phyloP scores from a whole-genome alignment of 495 filamentous ascomycete genomes.

The Penicillium goetzii region DNA sequence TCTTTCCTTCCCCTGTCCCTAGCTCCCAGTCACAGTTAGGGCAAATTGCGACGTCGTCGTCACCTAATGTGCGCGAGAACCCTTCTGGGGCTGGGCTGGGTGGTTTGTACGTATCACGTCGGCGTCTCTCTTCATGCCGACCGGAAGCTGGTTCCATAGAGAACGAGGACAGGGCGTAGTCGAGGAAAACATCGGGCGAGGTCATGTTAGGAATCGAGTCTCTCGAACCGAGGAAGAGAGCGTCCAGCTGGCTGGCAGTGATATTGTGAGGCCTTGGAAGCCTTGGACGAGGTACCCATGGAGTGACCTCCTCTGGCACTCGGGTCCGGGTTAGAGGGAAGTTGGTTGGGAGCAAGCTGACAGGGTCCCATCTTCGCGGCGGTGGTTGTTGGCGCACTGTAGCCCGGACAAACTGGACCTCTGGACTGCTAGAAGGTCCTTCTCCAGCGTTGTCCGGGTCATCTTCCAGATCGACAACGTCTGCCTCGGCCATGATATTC shows the following conservation, averaged over 20 bases:
- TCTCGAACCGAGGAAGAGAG: background rate
- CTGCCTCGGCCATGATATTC: slow-evolving; percentile 38
- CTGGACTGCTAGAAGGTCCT: slow-evolving; percentile 38
- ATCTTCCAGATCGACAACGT: slow-evolving; percentile 45
- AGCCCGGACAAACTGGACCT: slow-evolving; percentile 45
- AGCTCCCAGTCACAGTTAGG: slow-evolving; percentile 74
- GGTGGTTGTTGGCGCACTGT: slow-evolving; percentile 23
- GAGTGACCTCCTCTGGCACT: background rate
- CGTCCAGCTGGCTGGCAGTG: background rate
- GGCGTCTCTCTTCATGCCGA: slow-evolving; percentile 29
- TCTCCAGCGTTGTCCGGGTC: slow-evolving; percentile 22
- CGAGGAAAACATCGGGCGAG: slow-evolving; percentile 15
- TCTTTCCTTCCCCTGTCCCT: slow-evolving; percentile 59
- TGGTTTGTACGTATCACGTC: slow-evolving; percentile 58
- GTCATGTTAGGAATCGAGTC: background rate
- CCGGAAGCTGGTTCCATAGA: slow-evolving; percentile 26
- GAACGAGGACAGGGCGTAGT: slow-evolving; percentile 32
- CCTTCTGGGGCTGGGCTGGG: slow-evolving; percentile 62
- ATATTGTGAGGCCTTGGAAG: background rate
- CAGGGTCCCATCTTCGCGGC: slow-evolving; percentile 8
- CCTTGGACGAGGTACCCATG: background rate
- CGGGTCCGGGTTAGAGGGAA: background rate
- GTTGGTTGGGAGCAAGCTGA: slow-evolving; percentile 5
- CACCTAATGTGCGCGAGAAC: slow-evolving; percentile 65
- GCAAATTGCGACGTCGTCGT: slow-evolving; percentile 68